Conservation (phyloP, 495 filamentous ascomycete species). For the Immersiella caudata region DNA sequence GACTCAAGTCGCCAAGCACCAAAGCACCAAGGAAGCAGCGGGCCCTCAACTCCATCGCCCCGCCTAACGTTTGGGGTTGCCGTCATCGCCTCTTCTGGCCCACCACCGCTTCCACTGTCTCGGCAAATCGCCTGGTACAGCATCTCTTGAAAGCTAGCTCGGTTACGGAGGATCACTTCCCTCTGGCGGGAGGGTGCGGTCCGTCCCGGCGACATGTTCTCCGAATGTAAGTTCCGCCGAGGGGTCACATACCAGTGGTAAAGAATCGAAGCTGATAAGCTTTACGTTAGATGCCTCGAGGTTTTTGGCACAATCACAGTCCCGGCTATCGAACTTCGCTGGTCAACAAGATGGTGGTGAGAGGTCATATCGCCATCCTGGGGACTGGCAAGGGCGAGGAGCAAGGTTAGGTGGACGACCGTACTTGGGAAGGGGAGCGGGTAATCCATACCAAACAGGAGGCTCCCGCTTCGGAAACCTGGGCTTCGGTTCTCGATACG, state of each 20-base stretch:
- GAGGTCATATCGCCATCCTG: constrained; percentile 35
- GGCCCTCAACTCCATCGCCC: constrained; percentile 12
- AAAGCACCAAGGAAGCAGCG: constrained; percentile 10
- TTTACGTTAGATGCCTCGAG: constrained; percentile 82
- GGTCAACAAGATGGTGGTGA: constrained; percentile 60
- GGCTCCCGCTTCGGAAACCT: constrained; percentile 73
- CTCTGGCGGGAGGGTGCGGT: constrained; percentile 29
- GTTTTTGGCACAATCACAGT: constrained; percentile 97
- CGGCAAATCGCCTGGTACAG: background rate
- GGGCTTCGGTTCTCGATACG: constrained; percentile 71
- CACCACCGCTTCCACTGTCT: constrained; percentile 8
- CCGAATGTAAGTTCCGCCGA: constrained; percentile 76
- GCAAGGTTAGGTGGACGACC: constrained; percentile 40
- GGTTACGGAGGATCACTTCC: constrained; percentile 19
- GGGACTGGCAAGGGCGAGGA: constrained; percentile 41
- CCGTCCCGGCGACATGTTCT: constrained; percentile 71
- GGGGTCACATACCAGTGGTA: background rate
- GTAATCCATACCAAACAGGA: constrained; percentile 73
- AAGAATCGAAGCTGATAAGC: constrained; percentile 13
- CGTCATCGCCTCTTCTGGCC: constrained; percentile 7
- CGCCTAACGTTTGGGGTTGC: constrained; percentile 9
- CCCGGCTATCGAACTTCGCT: constrained; percentile 67
- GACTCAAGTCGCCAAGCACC: background rate
- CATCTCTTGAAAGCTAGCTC: constrained; percentile 4
- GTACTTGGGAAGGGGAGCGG: constrained; percentile 39